Evolutionary conservation across 2,329 filamentous ascomycete species (phyloP), one percentile per base, ranked within the genome.

Genomic region (Teratosphaeriaceae sp.): DNA sequence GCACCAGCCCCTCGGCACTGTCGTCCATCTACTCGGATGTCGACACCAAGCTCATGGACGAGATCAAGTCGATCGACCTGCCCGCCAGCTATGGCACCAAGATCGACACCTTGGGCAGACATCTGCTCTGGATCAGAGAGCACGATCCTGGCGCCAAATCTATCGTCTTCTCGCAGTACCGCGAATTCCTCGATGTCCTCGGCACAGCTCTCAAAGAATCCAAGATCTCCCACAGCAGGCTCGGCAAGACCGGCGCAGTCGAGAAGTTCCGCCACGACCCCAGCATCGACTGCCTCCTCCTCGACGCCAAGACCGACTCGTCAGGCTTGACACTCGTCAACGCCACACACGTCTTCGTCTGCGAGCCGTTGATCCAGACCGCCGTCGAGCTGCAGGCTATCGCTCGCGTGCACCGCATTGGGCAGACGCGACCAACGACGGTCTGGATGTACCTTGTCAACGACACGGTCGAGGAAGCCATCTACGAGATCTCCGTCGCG

Each of bases 401-500:
- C 57, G 89, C 90, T 1, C 84, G 92, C 43, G 89, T 98, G 1
- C 88, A 98, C 61, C 80, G 92, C 26, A 98, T 98, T 50, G 92
- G 92, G 0, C 92, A 97, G 65, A 75, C 82, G 50, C 80, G 85
- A 40, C 76, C 85, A 51, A 98, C 92, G 0, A 95, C 87, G 0
- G 88, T 97, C 1, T 97, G 89, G 85, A 84, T 96, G 64, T 97
- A 97, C 61, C 75, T 97, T 2, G 78, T 96, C n/a, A 80, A 84
- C 13, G 86, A 85, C 40, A 94, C 90, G 0, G 87, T 97, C 0
- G 92, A 98, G 60, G 84, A 94, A 66, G 84, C 84, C 1, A 94
- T 97, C 49, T 88, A 97, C 65, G 80, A 89, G 46, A 76, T 96
- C 24, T 92, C 87, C 0, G 87, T 94, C 1, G 73, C 76, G 46